phyloP scores from a whole-genome alignment of 2,329 filamentous ascomycete species.

The Cordyceps sp. region DNA sequence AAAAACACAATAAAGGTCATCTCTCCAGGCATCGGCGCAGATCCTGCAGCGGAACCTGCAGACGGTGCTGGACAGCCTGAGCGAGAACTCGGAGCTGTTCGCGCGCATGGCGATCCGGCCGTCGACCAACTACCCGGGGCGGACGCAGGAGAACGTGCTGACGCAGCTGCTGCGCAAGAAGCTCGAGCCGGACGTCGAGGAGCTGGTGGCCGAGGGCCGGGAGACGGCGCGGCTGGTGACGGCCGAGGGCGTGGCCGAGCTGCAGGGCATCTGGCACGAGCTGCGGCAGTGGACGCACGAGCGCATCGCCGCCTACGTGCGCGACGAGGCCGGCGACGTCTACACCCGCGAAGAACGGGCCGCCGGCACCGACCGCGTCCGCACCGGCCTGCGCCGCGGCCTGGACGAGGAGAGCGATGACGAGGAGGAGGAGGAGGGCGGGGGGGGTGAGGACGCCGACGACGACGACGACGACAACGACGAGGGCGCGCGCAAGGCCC shows the following conservation, averaged over 20 bases:
- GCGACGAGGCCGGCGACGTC: slow-evolving; percentile 34
- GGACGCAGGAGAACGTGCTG: slow-evolving; percentile 48
- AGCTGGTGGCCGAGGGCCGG: slow-evolving; percentile 50
- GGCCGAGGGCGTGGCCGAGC: slow-evolving; percentile 24
- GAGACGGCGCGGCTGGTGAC: slow-evolving; percentile 22
- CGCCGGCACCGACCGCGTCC: slow-evolving; percentile 48
- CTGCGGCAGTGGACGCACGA: slow-evolving; percentile 22
- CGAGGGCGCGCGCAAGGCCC: slow-evolving; percentile 6
- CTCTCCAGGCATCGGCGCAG: slow-evolving; percentile 53
- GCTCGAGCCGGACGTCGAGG: slow-evolving; percentile 61
- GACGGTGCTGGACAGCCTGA: slow-evolving; percentile 47
- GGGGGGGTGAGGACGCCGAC: slow-evolving; percentile 6
- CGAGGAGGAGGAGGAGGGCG: slow-evolving; percentile 37
- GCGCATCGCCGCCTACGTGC: slow-evolving; percentile 23
- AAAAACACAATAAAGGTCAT: slow-evolving; percentile 32
- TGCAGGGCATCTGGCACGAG: slow-evolving; percentile 41
- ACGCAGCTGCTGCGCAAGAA: slow-evolving; percentile 66
- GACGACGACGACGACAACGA: slow-evolving; percentile 8
- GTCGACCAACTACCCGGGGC: slow-evolving; percentile 56
- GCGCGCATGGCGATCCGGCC: slow-evolving; percentile 58
- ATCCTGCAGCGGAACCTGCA: slow-evolving; percentile 57
- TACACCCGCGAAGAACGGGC: slow-evolving; percentile 59
- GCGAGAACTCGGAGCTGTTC: slow-evolving; percentile 50
- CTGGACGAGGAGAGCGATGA: slow-evolving; percentile 39
- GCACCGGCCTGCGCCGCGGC: slow-evolving; percentile 48